phyloP scores from a whole-genome alignment of 805 yeast species.

The Jamesozyma hellenica region DNA sequence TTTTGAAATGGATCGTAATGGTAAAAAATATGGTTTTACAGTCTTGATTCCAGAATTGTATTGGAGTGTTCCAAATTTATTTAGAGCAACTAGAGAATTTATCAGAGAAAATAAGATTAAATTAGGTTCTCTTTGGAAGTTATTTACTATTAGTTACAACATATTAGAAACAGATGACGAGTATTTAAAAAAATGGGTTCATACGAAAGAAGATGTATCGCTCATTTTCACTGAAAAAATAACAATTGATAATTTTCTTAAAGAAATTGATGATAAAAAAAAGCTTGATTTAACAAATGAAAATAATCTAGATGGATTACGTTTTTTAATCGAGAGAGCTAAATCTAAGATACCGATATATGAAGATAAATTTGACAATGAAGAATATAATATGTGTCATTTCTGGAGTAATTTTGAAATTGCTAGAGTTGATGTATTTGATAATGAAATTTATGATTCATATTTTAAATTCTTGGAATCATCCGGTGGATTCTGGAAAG shows the following conservation, averaged over 20 bases:
- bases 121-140: constrained; percentile 56
- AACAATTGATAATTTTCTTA: constrained; percentile 25
- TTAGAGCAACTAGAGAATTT: constrained; percentile 59
- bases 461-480: constrained; percentile 62
- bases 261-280: background rate
- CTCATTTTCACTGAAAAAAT: constrained; percentile 24
- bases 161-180: constrained; percentile 29
- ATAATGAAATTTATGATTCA: constrained; percentile 49
- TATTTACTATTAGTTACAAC: constrained; percentile 43
- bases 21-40: constrained; percentile 79
- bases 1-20: constrained; percentile 57
- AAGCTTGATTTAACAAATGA: constrained; percentile 5
- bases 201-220: constrained; percentile 17
- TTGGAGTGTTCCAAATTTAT: constrained; percentile 75
- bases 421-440: constrained; percentile 70
- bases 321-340: constrained; percentile 33
- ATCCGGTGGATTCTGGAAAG: constrained; percentile 76
- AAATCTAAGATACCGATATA: constrained; percentile 22
- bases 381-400: constrained; percentile 70
- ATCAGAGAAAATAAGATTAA: constrained; percentile 37
- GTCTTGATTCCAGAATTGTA: constrained; percentile 67
- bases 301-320: constrained; percentile 17
- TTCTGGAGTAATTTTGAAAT: constrained; percentile 93
- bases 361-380: constrained; percentile 54
- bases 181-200: constrained; percentile 25